Conservation (phyloP, 2,329 filamentous ascomycete species). For the Leptographium radiaticola region DNA sequence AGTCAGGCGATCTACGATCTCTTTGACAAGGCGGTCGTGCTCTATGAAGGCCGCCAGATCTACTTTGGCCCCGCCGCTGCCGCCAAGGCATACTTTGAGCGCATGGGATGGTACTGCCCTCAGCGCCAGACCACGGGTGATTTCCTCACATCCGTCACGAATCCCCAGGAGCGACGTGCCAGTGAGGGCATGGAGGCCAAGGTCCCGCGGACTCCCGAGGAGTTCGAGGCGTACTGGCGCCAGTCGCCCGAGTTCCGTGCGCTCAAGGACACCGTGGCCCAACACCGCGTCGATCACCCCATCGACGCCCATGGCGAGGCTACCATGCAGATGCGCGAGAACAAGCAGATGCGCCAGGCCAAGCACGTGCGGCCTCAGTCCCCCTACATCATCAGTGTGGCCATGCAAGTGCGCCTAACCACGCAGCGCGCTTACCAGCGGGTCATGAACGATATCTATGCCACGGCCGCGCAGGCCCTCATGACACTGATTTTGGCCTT, state of each 20-base stretch:
- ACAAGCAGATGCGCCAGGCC: slow-evolving; percentile 33
- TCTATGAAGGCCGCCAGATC: slow-evolving; percentile 53
- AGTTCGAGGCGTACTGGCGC: slow-evolving; percentile 47
- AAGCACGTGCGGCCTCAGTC: slow-evolving; percentile 41
- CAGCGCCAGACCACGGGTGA: slow-evolving; percentile 56
- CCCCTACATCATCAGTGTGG: slow-evolving; percentile 48
- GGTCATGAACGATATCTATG: slow-evolving; percentile 59
- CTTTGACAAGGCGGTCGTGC: slow-evolving; percentile 63
- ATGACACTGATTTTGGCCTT: slow-evolving; percentile 51
- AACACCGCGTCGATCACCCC: slow-evolving; percentile 35
- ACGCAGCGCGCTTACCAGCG: slow-evolving; percentile 66
- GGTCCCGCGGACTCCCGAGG: slow-evolving; percentile 45
- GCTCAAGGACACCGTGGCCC: slow-evolving; percentile 41
- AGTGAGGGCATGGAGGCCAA: slow-evolving; percentile 41
- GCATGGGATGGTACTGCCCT: slow-evolving; percentile 50
- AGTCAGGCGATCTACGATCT: slow-evolving; percentile 51
- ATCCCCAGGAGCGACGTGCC: slow-evolving; percentile 20
- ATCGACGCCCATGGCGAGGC: slow-evolving; percentile 20
- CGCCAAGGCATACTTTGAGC: slow-evolving; percentile 52
- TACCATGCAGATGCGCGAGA: slow-evolving; percentile 32
- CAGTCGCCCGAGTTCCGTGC: slow-evolving; percentile 36
- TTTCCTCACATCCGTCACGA: slow-evolving; percentile 54
- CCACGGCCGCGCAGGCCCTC: slow-evolving; percentile 66
- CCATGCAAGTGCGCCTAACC: slow-evolving; percentile 33
- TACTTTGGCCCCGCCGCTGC: slow-evolving; percentile 48